Base-by-base conservation (phyloP, 345 rosid genomes). In the Carallia pectinifolia region DNA sequence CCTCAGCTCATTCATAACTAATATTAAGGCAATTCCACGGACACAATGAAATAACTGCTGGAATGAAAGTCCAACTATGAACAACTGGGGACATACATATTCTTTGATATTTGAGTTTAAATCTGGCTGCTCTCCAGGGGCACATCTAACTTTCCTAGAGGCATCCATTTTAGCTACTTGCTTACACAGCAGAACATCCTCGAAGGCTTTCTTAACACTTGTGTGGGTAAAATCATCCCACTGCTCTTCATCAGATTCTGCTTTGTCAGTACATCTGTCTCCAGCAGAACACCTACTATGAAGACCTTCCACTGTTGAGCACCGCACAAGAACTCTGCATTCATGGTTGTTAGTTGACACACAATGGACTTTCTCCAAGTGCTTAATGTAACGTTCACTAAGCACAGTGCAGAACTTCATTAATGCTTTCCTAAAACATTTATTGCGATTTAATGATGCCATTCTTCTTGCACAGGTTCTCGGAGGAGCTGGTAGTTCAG, bases 171-270 rank as follows among this genome's bases (percentile, higher is more conserved):
- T 91, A 79, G 84, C 82, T 84, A 90, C 76, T 77, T 76, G 82
- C 86, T 95, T 95, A 76, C 78, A 82, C 71, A 72, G 82, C 72
- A 92, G 86, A 67, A 86, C 85, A 79, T 84, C 89, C 77, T 84
- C 88, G 64, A 91, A 78, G 61, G 88, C 87, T 68, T 76, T 79
- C 71, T 81, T 81, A 81, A 89, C 74, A 79, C 63, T 73, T 64
- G 71, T 67, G 55, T 88, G 88, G 76, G 64, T 74, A 78, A 92
- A 92, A 86, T 90, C 92, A 85, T 92, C 99, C 99, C 99, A 95
- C 54, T 53, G 74, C 56, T 84, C 85, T 73, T 77, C 89, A 71
- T 78, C 83, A 71, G 65, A 78, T 76, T 67, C 74, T 13, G 58
- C 63, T 65, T 58, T 81, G 72, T 77, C 82, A 71, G 71, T 73